Percentiles rank a stretch among this genome's conserved stretches.
These are phyloP conservation scores for Rubia peregrina DNA, from an alignment of 305 asterid species.

Conservation along the genomic window DNA sequence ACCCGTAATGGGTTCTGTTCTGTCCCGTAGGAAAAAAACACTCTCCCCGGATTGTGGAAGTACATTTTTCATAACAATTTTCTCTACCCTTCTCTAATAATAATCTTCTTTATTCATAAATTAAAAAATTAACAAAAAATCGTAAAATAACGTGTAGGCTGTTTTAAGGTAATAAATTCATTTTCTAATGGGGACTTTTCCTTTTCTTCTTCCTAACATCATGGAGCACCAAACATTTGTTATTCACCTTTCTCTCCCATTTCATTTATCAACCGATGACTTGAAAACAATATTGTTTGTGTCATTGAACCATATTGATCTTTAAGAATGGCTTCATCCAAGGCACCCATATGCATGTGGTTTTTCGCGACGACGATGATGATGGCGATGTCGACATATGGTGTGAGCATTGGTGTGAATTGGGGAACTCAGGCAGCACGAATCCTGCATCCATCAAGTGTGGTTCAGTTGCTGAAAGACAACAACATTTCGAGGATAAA, in stretches of 20 bases:
- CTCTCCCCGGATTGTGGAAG: no score
- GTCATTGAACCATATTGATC: background rate
- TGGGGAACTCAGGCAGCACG: constrained; percentile 88
- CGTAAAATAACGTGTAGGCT: background rate
- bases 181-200: background rate
- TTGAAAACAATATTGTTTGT: background rate
- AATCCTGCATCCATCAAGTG: constrained; percentile 30
- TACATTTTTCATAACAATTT: no score
- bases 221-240: background rate
- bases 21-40: no score
- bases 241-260: background rate
- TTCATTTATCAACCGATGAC: background rate
- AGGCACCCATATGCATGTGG: constrained; percentile 21
- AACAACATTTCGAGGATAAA: constrained; percentile 54
- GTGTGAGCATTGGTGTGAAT: constrained; percentile 58
- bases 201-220: background rate
- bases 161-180: background rate
- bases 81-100: no score
- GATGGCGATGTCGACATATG: constrained; percentile 13
- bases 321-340: constrained; percentile 18
- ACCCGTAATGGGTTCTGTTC: no score
- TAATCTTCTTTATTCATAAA: no score
- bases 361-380: background rate
- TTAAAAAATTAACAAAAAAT: no score
- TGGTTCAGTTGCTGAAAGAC: constrained; percentile 65